These are phyloP conservation scores for Singerocomus inundabilis DNA, from an alignment of 1,284 basidiomycete species.

Conservation along the genomic window DNA sequence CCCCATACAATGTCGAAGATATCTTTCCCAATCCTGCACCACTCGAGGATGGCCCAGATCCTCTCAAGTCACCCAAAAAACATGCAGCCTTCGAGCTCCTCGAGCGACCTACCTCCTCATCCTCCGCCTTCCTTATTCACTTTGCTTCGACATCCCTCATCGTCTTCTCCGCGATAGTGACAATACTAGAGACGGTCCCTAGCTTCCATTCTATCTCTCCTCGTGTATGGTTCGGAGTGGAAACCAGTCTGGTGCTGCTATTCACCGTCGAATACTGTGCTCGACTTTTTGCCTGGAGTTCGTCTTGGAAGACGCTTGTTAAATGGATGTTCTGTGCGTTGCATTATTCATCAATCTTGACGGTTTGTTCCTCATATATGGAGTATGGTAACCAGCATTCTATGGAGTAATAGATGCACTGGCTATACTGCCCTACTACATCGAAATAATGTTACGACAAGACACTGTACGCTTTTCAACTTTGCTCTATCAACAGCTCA, in stretches of 20 bases:
- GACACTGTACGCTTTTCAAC: constrained; percentile 63
- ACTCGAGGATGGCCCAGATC: constrained; percentile 37
- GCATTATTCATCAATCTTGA: neutral
- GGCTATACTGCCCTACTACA: constrained; percentile 83
- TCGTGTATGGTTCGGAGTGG: constrained; percentile 80
- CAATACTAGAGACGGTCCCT: constrained; percentile 82
- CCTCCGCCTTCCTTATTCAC: constrained; percentile 64
- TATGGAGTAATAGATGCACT: constrained; percentile 84
- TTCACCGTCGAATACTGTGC: constrained; percentile 81
- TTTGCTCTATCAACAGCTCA: neutral
- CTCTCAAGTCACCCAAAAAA: constrained; percentile 56
- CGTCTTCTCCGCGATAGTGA: constrained; percentile 72
- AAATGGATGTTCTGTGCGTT: constrained; percentile 69
- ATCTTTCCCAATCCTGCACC: constrained; percentile 35
- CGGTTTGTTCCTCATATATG: constrained; percentile 7
- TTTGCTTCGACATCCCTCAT: constrained; percentile 63
- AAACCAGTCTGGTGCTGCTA: constrained; percentile 72
- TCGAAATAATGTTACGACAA: constrained; percentile 78
- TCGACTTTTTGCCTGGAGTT: constrained; percentile 64
- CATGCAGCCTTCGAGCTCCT: constrained; percentile 58
- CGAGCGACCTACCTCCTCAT: constrained; percentile 67
- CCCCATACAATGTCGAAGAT: constrained; percentile 37
- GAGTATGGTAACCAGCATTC: constrained; percentile 53
- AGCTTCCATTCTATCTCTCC: constrained; percentile 70
- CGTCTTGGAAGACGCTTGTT: constrained; percentile 55